phyloP scores from a whole-genome alignment of 306 rosid species.

The Sicyos edulis region DNA sequence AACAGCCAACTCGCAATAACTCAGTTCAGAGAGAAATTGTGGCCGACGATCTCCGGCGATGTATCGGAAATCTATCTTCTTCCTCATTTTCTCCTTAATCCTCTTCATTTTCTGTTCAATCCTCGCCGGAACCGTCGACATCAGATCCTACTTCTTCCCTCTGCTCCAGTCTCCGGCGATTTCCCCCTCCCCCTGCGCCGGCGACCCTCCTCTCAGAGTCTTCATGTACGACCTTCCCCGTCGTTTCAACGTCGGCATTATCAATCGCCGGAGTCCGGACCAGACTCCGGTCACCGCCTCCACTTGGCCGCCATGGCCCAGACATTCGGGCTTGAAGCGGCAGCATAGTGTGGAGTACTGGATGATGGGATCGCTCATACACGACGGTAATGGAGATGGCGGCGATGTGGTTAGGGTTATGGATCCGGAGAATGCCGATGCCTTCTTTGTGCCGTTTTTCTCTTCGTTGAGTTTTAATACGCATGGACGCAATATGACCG shows the following conservation, averaged over 20 bases:
- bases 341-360: conserved; percentile 95
- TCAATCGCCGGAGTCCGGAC: conserved; percentile 40
- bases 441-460: conserved; percentile 83
- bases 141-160: conserved; percentile 69
- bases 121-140: conserved; percentile 49
- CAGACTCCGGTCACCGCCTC: conserved; percentile 48
- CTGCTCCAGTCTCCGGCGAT: conserved; percentile 26
- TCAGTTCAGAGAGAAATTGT: background rate
- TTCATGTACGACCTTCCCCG: conserved; percentile 96
- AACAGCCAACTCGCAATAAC: background rate
- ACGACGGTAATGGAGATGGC: conserved; percentile 30
- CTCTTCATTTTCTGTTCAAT: conserved; percentile 57
- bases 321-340: conserved; percentile 67
- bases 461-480: conserved; percentile 90
- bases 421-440: conserved; percentile 80
- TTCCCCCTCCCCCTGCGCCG: conserved; percentile 29
- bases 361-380: conserved; percentile 92
- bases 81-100: conserved; percentile 38
- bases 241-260: conserved; percentile 78
- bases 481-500: conserved; percentile 81
- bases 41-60: conserved; percentile 25
- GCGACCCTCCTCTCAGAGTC: conserved; percentile 49
- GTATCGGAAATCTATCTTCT: conserved; percentile 46
- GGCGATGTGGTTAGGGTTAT: conserved; percentile 68
- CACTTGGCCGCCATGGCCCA: conserved; percentile 73